Evolutionary conservation across 805 yeast genomes (phyloP).

Genomic region (Monosporozyma servazzii): DNA sequence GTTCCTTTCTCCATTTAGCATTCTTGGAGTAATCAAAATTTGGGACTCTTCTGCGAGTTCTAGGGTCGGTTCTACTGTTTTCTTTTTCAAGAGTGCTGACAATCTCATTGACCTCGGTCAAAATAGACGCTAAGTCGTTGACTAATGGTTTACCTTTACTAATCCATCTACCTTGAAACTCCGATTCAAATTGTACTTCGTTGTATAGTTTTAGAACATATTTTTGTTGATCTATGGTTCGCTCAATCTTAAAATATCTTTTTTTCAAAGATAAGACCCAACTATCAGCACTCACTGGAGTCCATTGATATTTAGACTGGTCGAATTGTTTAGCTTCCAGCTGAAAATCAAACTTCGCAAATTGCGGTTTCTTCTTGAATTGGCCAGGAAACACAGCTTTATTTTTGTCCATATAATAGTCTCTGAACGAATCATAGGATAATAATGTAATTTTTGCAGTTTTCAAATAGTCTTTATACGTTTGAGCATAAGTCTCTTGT

Average conservation of each 20-base stretch:
- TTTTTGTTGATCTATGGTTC: background rate
- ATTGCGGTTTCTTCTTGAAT: slow-evolving; percentile 4
- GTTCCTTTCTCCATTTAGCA: slow-evolving; percentile 28
- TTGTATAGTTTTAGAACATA: slow-evolving; percentile 10
- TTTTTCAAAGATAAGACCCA: slow-evolving; percentile 28
- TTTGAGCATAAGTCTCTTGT: background rate
- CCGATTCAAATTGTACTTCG: background rate
- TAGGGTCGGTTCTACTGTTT: background rate
- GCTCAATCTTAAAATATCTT: background rate
- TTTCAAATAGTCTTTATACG: background rate
- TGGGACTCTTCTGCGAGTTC: background rate
- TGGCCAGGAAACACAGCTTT: background rate
- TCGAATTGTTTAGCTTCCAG: slow-evolving; percentile 13
- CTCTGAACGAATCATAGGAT: slow-evolving; percentile 34
- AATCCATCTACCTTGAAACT: background rate
- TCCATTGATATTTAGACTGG: slow-evolving; percentile 31
- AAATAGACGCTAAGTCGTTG: background rate
- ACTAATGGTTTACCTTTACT: background rate
- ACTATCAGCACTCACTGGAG: slow-evolving; percentile 21
- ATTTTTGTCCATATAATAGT: slow-evolving; percentile 14
- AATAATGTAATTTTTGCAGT: slow-evolving; percentile 22
- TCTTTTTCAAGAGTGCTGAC: background rate
- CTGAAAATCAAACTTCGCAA: background rate
- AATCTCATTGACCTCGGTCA: background rate
- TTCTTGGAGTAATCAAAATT: slow-evolving; percentile 12